Evolutionary conservation across 768 basidiomycete species (phyloP), one percentile per base, ranked within the genome.

Genomic region (Tylopilus rubrobrunneus): DNA sequence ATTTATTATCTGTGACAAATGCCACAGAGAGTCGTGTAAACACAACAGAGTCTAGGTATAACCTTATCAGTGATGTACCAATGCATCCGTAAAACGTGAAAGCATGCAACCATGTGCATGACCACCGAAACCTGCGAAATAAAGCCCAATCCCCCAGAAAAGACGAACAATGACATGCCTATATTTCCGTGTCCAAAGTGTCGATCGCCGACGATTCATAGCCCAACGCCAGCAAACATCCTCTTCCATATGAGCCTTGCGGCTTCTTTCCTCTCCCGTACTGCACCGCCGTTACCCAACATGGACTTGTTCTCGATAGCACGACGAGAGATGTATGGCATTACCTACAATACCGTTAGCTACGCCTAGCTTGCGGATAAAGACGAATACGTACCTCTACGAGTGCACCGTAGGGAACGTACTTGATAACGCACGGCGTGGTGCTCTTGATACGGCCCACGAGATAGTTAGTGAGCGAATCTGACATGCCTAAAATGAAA

Each of bases 271-370:
- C 69, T 65, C 58, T 71, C 70, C 36, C 62, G 58, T 17, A 71
- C 69, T 0, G 92, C 91, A 12, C 77, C 83, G 1, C 87, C 88
- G 19, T 80, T 74, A 15, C 86, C 88, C 27, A 98, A 79, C 2
- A 97, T 78, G 0, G 86, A 86, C 70, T 92, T 95, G 75, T 98
- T 97, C 82, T 97, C 94, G 43, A 93, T 85, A 1, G 93, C 94
- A 15, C 95, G 78, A 31, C 93, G 80, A 39, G 86, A 80, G 9
- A 97, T 79, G 67, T 96, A 98, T 0, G 95, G 93, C 84, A 97
- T 86, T 10, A 92, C 88, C 84, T 88, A 19, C 7, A n/a, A 4
- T 14, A 11, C 17, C 23, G 10, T 53, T 7, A 41, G 17, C 36
- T 21, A 23, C 6, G 5, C 5, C n/a, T 19, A 0, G n/a, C 8